Conservation (phyloP, 1,284 basidiomycete genomes). For the Trichosporon sp. region DNA sequence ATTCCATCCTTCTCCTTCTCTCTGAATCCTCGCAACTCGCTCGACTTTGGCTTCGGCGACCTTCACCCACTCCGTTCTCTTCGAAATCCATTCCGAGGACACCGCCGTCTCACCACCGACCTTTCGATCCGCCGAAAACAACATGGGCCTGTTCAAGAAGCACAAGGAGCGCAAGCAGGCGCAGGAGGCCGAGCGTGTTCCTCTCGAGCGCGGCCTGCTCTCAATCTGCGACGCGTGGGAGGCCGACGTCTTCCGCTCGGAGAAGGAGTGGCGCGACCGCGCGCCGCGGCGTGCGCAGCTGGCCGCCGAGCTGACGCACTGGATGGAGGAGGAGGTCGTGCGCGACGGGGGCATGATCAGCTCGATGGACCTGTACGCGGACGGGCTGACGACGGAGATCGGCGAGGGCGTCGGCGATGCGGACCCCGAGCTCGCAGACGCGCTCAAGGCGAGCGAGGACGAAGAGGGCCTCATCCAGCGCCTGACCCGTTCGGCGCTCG, state of each 20-base stretch:
- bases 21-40: too few relatives aligned
- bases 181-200: not conserved
- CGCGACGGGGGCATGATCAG: not conserved
- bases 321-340: constrained; percentile 4
- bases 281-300: not conserved
- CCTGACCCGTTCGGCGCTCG: not conserved
- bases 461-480: not conserved
- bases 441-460: not conserved
- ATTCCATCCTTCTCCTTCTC: too few relatives aligned
- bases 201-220: not conserved
- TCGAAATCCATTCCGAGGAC: too few relatives aligned
- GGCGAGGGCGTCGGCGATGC: not conserved
- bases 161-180: not conserved
- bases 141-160: not conserved
- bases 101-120: not conserved
- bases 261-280: not conserved
- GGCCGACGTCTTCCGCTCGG: not conserved
- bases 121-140: not conserved
- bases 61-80: too few relatives aligned
- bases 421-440: not conserved
- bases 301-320: not conserved
- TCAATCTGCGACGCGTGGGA: constrained; percentile 1
- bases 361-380: not conserved
- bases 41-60: too few relatives aligned
- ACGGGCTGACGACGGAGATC: not conserved